Evolutionary conservation across 768 basidiomycete genomes (phyloP).

Genomic region (Sporobolomyces pararoseus): DNA sequence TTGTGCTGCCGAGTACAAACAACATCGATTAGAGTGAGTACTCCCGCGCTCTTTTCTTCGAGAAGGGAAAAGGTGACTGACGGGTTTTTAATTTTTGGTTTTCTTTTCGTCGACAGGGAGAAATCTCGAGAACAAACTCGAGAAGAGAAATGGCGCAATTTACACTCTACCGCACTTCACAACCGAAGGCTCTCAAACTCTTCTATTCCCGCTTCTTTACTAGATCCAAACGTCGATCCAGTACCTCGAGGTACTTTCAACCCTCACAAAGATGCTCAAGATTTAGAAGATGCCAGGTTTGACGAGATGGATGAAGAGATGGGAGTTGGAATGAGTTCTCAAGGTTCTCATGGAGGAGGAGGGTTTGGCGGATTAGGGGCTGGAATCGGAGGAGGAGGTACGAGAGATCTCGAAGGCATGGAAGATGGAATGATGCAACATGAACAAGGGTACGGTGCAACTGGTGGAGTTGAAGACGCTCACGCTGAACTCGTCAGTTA

Average conservation of each 20-base stretch:
- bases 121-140: constrained; percentile 77
- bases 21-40: constrained; percentile 73
- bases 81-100: no score
- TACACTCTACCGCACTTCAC: constrained; percentile 54
- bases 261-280: constrained; percentile 29
- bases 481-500: constrained; percentile 39
- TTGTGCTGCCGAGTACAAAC: constrained; percentile 87
- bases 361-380: background rate
- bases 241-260: constrained; percentile 39
- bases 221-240: constrained; percentile 20
- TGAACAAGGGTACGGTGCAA: background rate
- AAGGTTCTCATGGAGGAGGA: background rate
- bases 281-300: constrained; percentile 28
- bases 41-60: background rate
- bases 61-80: no score
- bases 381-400: background rate
- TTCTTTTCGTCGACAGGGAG: no score
- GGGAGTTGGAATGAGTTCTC: constrained; percentile 22
- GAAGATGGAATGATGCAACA: constrained; percentile 24
- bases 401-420: background rate
- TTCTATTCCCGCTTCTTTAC: constrained; percentile 7
- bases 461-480: constrained; percentile 25
- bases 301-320: constrained; percentile 44
- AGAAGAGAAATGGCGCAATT: constrained; percentile 82
- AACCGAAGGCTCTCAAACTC: constrained; percentile 26